phyloP scores from a whole-genome alignment of 2,329 filamentous ascomycete species.

The Metarhizium sp. region DNA sequence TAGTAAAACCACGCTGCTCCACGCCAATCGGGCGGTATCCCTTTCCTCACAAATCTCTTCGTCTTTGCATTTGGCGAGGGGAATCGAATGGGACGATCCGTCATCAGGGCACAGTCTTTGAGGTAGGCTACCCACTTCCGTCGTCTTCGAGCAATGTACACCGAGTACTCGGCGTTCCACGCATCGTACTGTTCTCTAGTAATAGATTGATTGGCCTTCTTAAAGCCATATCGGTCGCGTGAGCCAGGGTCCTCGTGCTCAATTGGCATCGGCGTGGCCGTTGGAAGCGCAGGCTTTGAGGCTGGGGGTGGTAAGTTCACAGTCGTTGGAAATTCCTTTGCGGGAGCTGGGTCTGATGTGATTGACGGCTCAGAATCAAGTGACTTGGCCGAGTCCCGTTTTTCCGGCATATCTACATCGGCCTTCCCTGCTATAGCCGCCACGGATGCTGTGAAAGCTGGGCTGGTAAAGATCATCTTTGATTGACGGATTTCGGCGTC shows the following conservation, averaged over 20 bases:
- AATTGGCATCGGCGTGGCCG: slow-evolving; percentile 19
- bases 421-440: slow-evolving; percentile 26
- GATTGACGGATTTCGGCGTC: slow-evolving; percentile 30
- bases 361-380: slow-evolving; percentile 27
- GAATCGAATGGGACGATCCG: slow-evolving; percentile 64
- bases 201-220: slow-evolving; percentile 75
- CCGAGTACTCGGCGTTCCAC: slow-evolving; percentile 68
- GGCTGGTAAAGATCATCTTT: slow-evolving; percentile 29
- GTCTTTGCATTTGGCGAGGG: slow-evolving; percentile 73
- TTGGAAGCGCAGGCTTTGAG: slow-evolving; percentile 10
- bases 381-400: slow-evolving; percentile 44
- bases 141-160: slow-evolving; percentile 63
- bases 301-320: slow-evolving; percentile 6
- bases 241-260: slow-evolving; percentile 38
- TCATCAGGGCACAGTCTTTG: slow-evolving; percentile 65
- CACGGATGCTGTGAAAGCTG: slow-evolving; percentile 29
- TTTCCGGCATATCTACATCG: slow-evolving; percentile 21
- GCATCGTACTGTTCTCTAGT: slow-evolving; percentile 67
- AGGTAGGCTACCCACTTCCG: slow-evolving; percentile 78
- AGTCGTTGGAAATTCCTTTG: slow-evolving; percentile 4
- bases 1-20: slow-evolving; percentile 98
- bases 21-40: slow-evolving; percentile 86
- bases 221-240: slow-evolving; percentile 85
- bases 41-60: slow-evolving; percentile 85
- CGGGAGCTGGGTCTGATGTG: slow-evolving; percentile 13